These are phyloP conservation scores for sorghum (Sorghum bicolor) DNA, from an alignment of 176 grass and related monocot genomes.

Conservation along the genomic window Sorghum_bicolor_NCBIv3 NC_012870.2:15270501-15271000, in stretches of 20 bases:
- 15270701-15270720: conserved; percentile 77
- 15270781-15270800: conserved; percentile 68
- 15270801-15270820: conserved; percentile 59
- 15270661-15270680: conserved; percentile 27
- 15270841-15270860: conserved; percentile 42
- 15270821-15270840: conserved; percentile 39
- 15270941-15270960: not conserved
- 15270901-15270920: too few relatives aligned
- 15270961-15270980: not conserved
- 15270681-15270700: conserved; percentile 46
- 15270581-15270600: too few relatives aligned
- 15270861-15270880: conserved; percentile 41
- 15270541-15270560: too few relatives aligned
- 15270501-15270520: too few relatives aligned
- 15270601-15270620: too few relatives aligned
- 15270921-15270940: not conserved
- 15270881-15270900: not conserved
- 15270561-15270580: too few relatives aligned
- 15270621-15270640: not conserved
- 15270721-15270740: conserved; percentile 44
- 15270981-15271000: not conserved
- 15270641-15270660: not conserved
- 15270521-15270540: too few relatives aligned
- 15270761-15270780: conserved; percentile 71
- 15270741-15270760: conserved; percentile 44